Evolutionary conservation across 2,329 filamentous ascomycete species (phyloP).

Genomic region (Akanthomyces dipterigenus): DNA sequence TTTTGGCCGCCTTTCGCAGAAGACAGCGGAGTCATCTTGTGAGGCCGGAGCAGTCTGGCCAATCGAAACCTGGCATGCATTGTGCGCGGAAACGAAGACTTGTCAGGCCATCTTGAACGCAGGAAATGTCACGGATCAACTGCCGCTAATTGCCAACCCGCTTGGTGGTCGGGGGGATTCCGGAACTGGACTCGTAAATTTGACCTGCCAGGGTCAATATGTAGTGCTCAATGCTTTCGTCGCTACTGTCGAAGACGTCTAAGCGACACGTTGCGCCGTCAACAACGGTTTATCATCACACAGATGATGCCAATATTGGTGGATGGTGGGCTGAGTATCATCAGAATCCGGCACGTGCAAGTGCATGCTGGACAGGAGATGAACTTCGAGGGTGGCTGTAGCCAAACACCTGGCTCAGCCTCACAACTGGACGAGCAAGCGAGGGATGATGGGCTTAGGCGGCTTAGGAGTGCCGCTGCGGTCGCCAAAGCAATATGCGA

Average conservation of each 20-base stretch:
- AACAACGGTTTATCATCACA: neutral
- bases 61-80: neutral
- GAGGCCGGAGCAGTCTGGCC: neutral
- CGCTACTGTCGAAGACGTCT: neutral
- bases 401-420: neutral
- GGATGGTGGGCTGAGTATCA: neutral
- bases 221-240: conserved; percentile 11
- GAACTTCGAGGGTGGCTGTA: neutral
- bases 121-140: neutral
- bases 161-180: neutral
- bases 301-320: neutral
- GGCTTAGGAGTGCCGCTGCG: neutral
- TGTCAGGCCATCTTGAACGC: neutral
- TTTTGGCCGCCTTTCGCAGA: neutral
- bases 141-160: neutral
- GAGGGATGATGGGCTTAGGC: neutral
- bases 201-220: conserved; percentile 10
- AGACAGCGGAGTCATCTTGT: neutral
- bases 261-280: neutral
- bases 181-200: conserved; percentile 9
- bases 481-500: neutral
- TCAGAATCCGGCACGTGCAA: neutral
- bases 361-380: neutral
- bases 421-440: neutral
- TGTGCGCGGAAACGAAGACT: neutral